These are phyloP conservation scores for Fusarium sp. DNA, from an alignment of 2,329 filamentous ascomycete species.

Conservation along the genomic window DNA sequence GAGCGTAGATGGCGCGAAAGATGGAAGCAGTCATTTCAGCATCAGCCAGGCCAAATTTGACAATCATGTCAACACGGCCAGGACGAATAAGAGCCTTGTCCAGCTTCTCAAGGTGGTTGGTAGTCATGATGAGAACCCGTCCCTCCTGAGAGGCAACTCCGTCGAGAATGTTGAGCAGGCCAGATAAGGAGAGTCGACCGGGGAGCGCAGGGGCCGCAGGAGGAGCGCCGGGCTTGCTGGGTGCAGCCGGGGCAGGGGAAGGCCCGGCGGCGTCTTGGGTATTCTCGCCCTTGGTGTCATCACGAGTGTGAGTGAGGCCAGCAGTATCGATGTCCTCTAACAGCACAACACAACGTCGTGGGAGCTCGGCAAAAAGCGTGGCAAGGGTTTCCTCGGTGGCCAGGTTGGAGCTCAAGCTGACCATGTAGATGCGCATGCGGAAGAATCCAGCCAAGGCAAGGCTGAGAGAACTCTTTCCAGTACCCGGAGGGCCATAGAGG, in stretches of 20 bases:
- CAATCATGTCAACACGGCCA: slow-evolving; percentile 67
- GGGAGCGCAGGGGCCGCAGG: slow-evolving; percentile 13
- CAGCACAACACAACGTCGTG: slow-evolving; percentile 74
- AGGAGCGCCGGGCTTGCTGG: slow-evolving; percentile 15
- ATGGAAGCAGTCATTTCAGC: slow-evolving; percentile 61
- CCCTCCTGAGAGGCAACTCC: slow-evolving; percentile 73
- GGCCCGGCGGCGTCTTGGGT: slow-evolving; percentile 37
- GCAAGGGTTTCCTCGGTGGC: slow-evolving; percentile 73
- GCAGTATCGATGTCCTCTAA: slow-evolving; percentile 81
- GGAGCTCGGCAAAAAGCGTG: slow-evolving; percentile 71
- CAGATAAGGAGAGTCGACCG: slow-evolving; percentile 72
- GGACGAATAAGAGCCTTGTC: slow-evolving; percentile 70
- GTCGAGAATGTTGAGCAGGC: slow-evolving; percentile 82
- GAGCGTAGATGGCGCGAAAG: slow-evolving; percentile 67
- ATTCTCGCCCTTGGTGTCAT: slow-evolving; percentile 46
- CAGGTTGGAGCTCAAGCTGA: slow-evolving; percentile 69
- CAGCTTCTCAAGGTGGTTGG: slow-evolving; percentile 69
- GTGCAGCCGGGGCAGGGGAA: slow-evolving; percentile 5
- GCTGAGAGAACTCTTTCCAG: slow-evolving; percentile 78
- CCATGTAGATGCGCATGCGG: slow-evolving; percentile 75
- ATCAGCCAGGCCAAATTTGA: slow-evolving; percentile 66
- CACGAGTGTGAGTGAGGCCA: slow-evolving; percentile 70
- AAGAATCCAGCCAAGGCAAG: slow-evolving; percentile 76
- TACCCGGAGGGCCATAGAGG: slow-evolving; percentile 81
- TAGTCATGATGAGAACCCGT: slow-evolving; percentile 71